These are phyloP conservation scores for Cercospora berteroae DNA, from an alignment of 2,329 filamentous ascomycete species.

Conservation along the genomic window DNA sequence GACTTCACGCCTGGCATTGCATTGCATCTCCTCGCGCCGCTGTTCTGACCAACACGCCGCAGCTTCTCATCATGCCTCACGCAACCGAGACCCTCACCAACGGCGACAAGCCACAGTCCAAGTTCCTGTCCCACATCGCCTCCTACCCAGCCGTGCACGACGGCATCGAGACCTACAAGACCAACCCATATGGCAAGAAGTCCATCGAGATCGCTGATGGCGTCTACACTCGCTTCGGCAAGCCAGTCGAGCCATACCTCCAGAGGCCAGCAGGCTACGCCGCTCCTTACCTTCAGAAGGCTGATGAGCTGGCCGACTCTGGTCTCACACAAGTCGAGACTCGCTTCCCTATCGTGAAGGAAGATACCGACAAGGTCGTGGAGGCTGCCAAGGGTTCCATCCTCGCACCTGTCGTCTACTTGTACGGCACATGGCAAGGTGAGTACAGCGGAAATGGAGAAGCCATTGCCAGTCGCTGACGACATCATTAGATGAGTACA, in stretches of 20 bases:
- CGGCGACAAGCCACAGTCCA: constrained; percentile 50
- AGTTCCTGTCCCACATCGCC: constrained; percentile 63
- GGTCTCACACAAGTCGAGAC: constrained; percentile 48
- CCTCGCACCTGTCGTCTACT: constrained; percentile 51
- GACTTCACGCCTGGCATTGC: neutral
- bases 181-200: constrained; percentile 78
- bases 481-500: constrained; percentile 37
- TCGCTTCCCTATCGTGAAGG: constrained; percentile 59
- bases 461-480: constrained; percentile 12
- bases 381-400: constrained; percentile 62
- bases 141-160: constrained; percentile 83
- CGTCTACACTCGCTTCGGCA: constrained; percentile 73
- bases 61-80: constrained; percentile 47
- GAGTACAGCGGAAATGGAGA: constrained; percentile 6
- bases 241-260: constrained; percentile 75
- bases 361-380: constrained; percentile 52
- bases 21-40: neutral
- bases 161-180: constrained; percentile 72
- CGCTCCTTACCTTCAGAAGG: constrained; percentile 79
- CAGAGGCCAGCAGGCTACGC: constrained; percentile 77
- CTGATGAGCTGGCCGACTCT: constrained; percentile 65
- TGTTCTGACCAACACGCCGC: neutral
- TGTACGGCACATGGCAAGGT: constrained; percentile 37
- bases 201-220: constrained; percentile 73
- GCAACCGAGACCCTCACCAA: constrained; percentile 49